These are phyloP conservation scores for Phaeosphaeriaceae sp. DNA, from an alignment of 2,329 filamentous ascomycete genomes.

Conservation along the genomic window DNA sequence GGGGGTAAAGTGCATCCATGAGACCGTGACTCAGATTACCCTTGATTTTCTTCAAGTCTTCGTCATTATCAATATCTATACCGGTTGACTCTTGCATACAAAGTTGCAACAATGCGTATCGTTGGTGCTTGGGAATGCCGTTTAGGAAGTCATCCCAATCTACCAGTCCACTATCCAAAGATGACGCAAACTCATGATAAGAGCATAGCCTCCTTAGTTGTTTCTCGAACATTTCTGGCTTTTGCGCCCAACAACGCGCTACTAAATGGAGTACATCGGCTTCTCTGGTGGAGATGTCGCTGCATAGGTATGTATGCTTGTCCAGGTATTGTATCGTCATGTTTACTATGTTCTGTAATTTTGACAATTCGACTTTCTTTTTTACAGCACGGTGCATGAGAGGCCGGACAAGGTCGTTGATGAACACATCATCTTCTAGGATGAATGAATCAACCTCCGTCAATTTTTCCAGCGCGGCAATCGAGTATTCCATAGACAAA, in stretches of 20 bases:
- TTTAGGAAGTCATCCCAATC: constrained; percentile 10
- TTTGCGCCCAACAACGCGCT: constrained; percentile 31
- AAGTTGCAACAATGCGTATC: constrained; percentile 27
- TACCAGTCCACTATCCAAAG: not conserved
- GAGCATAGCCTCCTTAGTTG: constrained; percentile 12
- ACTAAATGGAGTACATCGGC: constrained; percentile 26
- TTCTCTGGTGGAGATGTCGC: constrained; percentile 4
- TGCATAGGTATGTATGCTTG: constrained; percentile 11
- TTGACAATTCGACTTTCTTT: constrained; percentile 21
- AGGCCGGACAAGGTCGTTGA: constrained; percentile 25
- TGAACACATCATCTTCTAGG: constrained; percentile 10
- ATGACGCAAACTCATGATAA: constrained; percentile 2
- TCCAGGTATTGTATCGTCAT: constrained; percentile 24
- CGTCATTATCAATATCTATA: constrained; percentile 25
- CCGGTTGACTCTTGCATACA: constrained; percentile 16
- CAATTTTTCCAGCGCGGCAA: constrained; percentile 21
- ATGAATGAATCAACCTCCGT: not conserved
- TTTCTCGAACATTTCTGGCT: constrained; percentile 27
- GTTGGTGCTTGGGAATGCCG: constrained; percentile 9
- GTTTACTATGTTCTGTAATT: constrained; percentile 23
- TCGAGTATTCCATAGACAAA: constrained; percentile 36
- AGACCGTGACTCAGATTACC: constrained; percentile 9
- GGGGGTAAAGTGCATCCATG: constrained; percentile 13
- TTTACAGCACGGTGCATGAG: constrained; percentile 28
- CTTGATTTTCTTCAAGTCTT: constrained; percentile 16